phyloP scores from a whole-genome alignment of 495 filamentous ascomycete species.

The Tuber umbilicatum region DNA sequence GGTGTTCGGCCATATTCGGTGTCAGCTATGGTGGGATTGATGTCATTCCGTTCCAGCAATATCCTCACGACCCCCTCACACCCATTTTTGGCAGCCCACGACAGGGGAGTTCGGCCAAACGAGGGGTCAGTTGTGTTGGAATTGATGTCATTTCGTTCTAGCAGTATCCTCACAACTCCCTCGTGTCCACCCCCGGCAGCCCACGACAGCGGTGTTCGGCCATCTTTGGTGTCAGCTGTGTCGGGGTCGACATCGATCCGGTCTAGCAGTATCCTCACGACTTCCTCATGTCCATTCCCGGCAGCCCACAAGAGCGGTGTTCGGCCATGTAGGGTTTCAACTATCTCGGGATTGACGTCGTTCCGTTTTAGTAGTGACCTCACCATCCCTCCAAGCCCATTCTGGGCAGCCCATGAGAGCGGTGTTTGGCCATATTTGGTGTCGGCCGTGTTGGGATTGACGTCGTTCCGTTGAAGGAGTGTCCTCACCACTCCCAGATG shows the following conservation, averaged over 20 bases:
- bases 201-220: slow-evolving; percentile 37
- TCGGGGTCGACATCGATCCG: background rate
- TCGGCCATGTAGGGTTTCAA: slow-evolving; percentile 15
- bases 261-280: slow-evolving; percentile 36
- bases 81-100: too few species aligned
- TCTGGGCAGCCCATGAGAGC: slow-evolving; percentile 44
- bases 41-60: too few species aligned
- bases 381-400: slow-evolving; percentile 44
- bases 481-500: slow-evolving; percentile 32
- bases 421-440: slow-evolving; percentile 38
- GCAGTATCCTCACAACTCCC: background rate
- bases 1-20: too few species aligned
- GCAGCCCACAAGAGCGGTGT: slow-evolving; percentile 44
- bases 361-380: slow-evolving; percentile 5
- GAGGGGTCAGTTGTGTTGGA: too few species aligned
- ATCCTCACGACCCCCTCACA: too few species aligned
- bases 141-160: too few species aligned
- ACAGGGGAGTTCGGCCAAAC: too few species aligned
- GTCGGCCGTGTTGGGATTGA: slow-evolving; percentile 25
- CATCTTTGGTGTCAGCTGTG: background rate
- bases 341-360: slow-evolving; percentile 13
- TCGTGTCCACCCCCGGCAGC: slow-evolving; percentile 40
- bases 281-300: slow-evolving; percentile 41
- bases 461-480: slow-evolving; percentile 32
- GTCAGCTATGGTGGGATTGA: too few species aligned